Conservation (phyloP, 148 eudicot genomes). For the Salicornia ramosissima region DNA sequence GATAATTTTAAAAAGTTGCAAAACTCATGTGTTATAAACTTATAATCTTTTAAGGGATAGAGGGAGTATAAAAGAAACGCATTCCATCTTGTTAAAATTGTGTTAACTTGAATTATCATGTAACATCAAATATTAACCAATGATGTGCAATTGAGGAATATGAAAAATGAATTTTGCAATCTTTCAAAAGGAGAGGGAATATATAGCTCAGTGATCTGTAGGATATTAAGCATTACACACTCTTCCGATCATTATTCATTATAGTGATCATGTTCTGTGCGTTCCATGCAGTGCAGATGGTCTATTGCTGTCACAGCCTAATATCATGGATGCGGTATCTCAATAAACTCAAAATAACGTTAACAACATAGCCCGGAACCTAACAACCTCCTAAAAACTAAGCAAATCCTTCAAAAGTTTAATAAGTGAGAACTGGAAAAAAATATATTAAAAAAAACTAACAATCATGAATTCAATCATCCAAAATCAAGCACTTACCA, state of each 20-base stretch:
- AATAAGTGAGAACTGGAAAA: not conserved
- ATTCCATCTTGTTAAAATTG: too few relatives aligned
- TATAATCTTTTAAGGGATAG: too few relatives aligned
- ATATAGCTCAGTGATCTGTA: too few relatives aligned
- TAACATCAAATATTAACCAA: too few relatives aligned
- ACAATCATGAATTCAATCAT: slow-evolving; percentile 4
- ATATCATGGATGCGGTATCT: not conserved
- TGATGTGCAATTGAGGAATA: too few relatives aligned
- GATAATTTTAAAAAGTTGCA: too few relatives aligned
- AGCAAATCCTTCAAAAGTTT: not conserved
- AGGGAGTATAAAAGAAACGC: too few relatives aligned
- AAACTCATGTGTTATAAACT: too few relatives aligned
- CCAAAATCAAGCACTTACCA: slow-evolving; percentile 12
- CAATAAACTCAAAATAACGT: not conserved
- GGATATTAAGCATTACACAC: not conserved
- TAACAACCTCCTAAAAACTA: not conserved
- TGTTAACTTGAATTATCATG: too few relatives aligned
- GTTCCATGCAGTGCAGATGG: not conserved
- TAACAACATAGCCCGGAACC: not conserved
- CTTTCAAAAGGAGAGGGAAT: too few relatives aligned
- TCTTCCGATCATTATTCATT: not conserved
- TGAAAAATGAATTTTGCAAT: too few relatives aligned
- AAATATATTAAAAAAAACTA: not conserved
- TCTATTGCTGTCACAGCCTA: not conserved
- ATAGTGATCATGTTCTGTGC: too few relatives aligned